Conservation (phyloP, 306 rosid species). For the Cucurbita maxima region DNA sequence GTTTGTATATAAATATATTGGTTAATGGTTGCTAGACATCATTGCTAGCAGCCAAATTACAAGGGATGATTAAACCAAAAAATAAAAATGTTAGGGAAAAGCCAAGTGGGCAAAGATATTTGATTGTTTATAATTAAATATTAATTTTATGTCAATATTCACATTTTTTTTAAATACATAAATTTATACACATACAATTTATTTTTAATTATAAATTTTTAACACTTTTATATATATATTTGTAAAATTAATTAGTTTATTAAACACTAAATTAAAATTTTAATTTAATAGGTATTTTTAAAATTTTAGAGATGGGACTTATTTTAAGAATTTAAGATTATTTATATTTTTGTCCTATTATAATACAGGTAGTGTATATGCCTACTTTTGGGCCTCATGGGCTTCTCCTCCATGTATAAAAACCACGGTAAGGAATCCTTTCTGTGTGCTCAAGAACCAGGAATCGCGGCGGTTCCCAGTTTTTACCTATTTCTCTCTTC, state of each 20-base stretch:
- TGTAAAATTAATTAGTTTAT: too few species aligned
- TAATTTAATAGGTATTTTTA: too few species aligned
- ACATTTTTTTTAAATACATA: too few species aligned
- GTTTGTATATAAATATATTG: neutral
- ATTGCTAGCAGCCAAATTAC: neutral
- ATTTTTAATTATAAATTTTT: too few species aligned
- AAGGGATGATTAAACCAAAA: neutral
- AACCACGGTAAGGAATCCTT: neutral
- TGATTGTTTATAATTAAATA: neutral
- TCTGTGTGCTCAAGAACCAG: neutral
- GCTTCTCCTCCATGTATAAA: neutral
- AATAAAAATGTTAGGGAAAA: neutral
- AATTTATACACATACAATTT: too few species aligned
- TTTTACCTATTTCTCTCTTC: neutral
- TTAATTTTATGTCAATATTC: too few species aligned
- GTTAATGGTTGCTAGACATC: neutral
- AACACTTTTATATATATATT: too few species aligned
- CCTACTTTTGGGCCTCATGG: neutral
- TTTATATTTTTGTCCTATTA: too few species aligned
- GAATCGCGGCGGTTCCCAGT: neutral
- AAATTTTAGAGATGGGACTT: too few species aligned
- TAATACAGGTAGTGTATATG: too few species aligned
- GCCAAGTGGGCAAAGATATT: neutral
- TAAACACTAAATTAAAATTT: too few species aligned
- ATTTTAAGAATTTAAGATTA: too few species aligned